Base-by-base conservation (phyloP, 805 yeast species). In the Lipomyces kockii region DNA sequence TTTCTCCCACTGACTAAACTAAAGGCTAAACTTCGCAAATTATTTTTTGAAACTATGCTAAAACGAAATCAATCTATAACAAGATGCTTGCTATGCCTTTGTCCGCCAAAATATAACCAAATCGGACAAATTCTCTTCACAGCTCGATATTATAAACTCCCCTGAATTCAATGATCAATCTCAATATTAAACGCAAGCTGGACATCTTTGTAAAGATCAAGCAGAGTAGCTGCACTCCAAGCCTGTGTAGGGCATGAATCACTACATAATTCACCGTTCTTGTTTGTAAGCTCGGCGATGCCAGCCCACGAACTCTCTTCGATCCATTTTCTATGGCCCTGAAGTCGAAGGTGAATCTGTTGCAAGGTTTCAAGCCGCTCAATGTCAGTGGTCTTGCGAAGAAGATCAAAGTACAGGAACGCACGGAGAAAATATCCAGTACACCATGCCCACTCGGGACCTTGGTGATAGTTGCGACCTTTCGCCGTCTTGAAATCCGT, bases 371-470 rank as follows among this genome's bases (percentile, higher is more conserved):
- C 84, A 2, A 83, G 79, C 1, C 87, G 80, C 4, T 88, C 86
- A 39, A 77, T 72, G 11, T 73, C 70, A 25, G 68, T 74, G 74
- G 66, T 77, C 74, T 63, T 78, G 74, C 70, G 83, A 79, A 14
- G 75, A 74, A 82, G 77, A 72, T 87, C 86, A 75, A 89, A 86
- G 58, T 80, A 77, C 51, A 85, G 80, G 74, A 83, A 87, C 0
- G 98, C 97, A 70, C 98, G 85, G 72, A 95, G 79, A 76, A 92
- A 94, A 78, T 87, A 92, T 2, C 99, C 99, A 32, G 84, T 83
- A 66, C 87, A 85, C 98, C 98, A 94, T 43, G 91, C 90, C 99
- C 99, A 94, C 77, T 95, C 99, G 1, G 99, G 99, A 1, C 99
- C 99, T 80, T 94, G 98, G 78, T 94, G 99, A 77, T 94, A 94